A percentile compares a stretch with the other conserved stretches of the same genome.
Conservation (phyloP, 2,329 filamentous ascomycete species). For the Keithomyces neogunnii region DNA sequence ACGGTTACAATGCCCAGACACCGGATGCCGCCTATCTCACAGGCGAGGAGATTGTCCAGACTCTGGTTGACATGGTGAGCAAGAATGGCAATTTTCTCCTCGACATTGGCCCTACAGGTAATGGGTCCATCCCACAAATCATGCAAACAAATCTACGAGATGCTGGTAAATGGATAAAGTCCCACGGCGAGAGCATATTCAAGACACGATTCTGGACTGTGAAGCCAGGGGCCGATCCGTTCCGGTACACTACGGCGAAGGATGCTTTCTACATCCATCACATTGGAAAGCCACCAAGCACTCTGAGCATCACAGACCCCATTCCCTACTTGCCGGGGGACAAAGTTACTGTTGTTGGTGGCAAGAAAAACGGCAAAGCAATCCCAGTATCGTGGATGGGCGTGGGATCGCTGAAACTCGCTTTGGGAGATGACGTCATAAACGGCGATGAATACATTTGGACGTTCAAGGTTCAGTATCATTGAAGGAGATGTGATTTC, state of each 20-base stretch:
- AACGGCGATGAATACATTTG: slow-evolving; percentile 28
- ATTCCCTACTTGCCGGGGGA: slow-evolving; percentile 39
- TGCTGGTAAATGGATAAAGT: slow-evolving; percentile 45
- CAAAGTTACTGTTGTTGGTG: slow-evolving; percentile 34
- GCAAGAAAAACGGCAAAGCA: slow-evolving; percentile 12
- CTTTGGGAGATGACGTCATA: slow-evolving; percentile 20
- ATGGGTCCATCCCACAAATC: slow-evolving; percentile 42
- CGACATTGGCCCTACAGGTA: slow-evolving; percentile 44
- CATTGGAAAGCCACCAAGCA: slow-evolving; percentile 32
- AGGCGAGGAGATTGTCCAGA: slow-evolving; percentile 29
- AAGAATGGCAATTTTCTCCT: slow-evolving; percentile 49
- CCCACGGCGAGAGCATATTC: slow-evolving; percentile 45
- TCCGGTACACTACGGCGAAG: slow-evolving; percentile 41
- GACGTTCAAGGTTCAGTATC: slow-evolving; percentile 17
- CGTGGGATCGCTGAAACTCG: slow-evolving; percentile 19
- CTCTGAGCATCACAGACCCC: slow-evolving; percentile 30
- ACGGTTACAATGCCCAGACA: slow-evolving; percentile 50
- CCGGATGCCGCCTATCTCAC: slow-evolving; percentile 35
- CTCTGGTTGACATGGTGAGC: slow-evolving; percentile 40
- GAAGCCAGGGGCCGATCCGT: slow-evolving; percentile 1
- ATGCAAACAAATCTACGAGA: slow-evolving; percentile 37
- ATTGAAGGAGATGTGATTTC: slow-evolving; percentile 3
- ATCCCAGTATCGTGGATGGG: slow-evolving; percentile 11
- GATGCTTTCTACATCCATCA: slow-evolving; percentile 44
- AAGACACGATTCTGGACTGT: slow-evolving; percentile 43